Percentiles rank a stretch among this genome's conserved stretches.
These are phyloP conservation scores for Syncephalastrum racemosum DNA, from an alignment of 371 early-diverging fungal genomes.

Conservation along the genomic window DNA sequence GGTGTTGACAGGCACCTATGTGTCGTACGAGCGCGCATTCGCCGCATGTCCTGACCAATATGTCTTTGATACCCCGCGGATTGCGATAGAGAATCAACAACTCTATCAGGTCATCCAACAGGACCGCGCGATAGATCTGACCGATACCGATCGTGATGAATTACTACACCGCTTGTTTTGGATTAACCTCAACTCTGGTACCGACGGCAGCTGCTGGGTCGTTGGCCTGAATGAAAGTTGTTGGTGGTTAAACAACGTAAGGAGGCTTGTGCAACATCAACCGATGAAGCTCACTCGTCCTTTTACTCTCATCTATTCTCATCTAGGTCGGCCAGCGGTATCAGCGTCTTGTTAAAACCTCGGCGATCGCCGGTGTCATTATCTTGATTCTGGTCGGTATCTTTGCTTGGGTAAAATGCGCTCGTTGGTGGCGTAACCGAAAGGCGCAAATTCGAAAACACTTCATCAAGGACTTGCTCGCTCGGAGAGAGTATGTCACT, in stretches of 20 bases:
- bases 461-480: constrained; percentile 31
- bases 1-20: constrained; percentile 24
- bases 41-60: constrained; percentile 33
- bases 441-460: constrained; percentile 32
- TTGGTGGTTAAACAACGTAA: constrained; percentile 41
- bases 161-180: constrained; percentile 25
- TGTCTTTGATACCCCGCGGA: constrained; percentile 34
- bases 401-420: constrained; percentile 45
- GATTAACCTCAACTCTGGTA: constrained; percentile 37
- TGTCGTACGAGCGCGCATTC: constrained; percentile 31
- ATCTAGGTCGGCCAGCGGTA: constrained; percentile 12
- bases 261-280: too few species aligned
- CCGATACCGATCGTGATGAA: constrained; percentile 3
- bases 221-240: constrained; percentile 32
- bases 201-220: constrained; percentile 33
- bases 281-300: not conserved
- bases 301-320: not conserved
- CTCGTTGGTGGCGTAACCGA: constrained; percentile 34
- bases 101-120: constrained; percentile 11
- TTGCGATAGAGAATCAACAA: constrained; percentile 24
- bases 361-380: constrained; percentile 38
- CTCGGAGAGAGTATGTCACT: constrained; percentile 41
- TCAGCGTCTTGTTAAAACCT: constrained; percentile 32
- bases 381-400: constrained; percentile 33
- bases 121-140: not conserved